Percentiles rank a stretch among this genome's conserved stretches.
Evolutionary conservation across 2,329 filamentous ascomycete genomes (phyloP).

Genomic region (Boeremia exigua): DNA sequence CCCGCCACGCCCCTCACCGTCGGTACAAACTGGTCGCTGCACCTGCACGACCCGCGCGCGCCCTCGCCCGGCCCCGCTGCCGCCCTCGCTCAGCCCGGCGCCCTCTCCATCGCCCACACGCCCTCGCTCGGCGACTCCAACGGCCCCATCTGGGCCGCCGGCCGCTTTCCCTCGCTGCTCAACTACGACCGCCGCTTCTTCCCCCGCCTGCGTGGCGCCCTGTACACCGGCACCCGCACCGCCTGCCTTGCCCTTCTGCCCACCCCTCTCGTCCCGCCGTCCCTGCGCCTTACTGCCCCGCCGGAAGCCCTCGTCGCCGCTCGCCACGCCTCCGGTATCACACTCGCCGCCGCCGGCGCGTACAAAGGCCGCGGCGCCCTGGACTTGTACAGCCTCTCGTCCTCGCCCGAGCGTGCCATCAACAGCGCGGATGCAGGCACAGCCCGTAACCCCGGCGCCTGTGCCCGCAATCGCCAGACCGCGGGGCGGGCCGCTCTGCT

Average conservation of each 20-base stretch:
- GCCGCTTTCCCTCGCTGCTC: slow-evolving; percentile 85
- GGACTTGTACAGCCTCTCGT: slow-evolving; percentile 77
- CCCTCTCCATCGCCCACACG: slow-evolving; percentile 81
- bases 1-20: slow-evolving; percentile 77
- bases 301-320: slow-evolving; percentile 61
- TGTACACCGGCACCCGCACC: slow-evolving; percentile 83
- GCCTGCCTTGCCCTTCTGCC: slow-evolving; percentile 75
- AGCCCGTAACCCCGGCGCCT: slow-evolving; percentile 51
- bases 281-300: slow-evolving; percentile 63
- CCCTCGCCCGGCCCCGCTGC: slow-evolving; percentile 41
- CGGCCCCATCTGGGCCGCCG: slow-evolving; percentile 85
- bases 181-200: slow-evolving; percentile 90
- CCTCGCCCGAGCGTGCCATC: slow-evolving; percentile 38
- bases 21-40: slow-evolving; percentile 79
- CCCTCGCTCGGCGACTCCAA: slow-evolving; percentile 67
- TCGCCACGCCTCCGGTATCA: slow-evolving; percentile 61
- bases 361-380: slow-evolving; percentile 59
- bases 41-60: slow-evolving; percentile 78
- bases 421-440: slow-evolving; percentile 38
- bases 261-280: slow-evolving; percentile 68
- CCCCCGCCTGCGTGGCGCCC: slow-evolving; percentile 74
- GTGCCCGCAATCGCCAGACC: slow-evolving; percentile 74
- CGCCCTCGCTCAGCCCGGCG: slow-evolving; percentile 78
- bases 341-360: background rate
- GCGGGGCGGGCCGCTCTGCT: slow-evolving; percentile 81